A percentile compares a stretch with the other conserved stretches of the same genome.
Conservation (phyloP, 352 stramenopile species). For the Blastocystis hominis region DNA sequence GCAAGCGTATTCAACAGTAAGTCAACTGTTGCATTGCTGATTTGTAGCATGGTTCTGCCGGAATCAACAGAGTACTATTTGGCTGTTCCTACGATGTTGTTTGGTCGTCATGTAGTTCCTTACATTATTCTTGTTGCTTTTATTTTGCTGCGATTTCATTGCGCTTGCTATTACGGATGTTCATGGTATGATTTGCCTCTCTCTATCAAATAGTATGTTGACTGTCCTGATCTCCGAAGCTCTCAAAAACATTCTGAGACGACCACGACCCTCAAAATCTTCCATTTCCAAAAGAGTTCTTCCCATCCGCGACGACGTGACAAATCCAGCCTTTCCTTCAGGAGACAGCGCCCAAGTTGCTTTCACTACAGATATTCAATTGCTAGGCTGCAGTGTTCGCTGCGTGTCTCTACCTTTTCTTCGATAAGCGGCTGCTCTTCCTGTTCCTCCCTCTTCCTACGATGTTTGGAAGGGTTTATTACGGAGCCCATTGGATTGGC, state of each 20-base stretch:
- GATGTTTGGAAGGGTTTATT: slow-evolving; percentile 46
- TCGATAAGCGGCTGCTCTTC: background rate
- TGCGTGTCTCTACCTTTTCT: background rate
- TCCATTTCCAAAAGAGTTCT: background rate
- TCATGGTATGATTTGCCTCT: background rate
- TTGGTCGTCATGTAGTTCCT: slow-evolving; percentile 30
- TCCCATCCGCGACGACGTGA: slow-evolving; percentile 38
- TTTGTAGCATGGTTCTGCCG: background rate
- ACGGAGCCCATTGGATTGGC: slow-evolving; percentile 52
- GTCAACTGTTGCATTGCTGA: background rate
- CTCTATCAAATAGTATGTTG: background rate
- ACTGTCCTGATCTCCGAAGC: slow-evolving; percentile 23
- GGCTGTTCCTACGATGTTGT: slow-evolving; percentile 25
- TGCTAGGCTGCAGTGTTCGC: background rate
- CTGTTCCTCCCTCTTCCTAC: slow-evolving; percentile 25
- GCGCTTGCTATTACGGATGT: background rate
- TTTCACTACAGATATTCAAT: background rate
- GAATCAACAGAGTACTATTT: background rate
- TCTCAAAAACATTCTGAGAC: background rate
- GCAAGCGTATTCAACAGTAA: background rate
- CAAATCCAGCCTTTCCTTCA: slow-evolving; percentile 32
- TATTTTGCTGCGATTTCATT: background rate
- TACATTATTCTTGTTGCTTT: slow-evolving; percentile 4
- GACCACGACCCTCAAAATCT: background rate
- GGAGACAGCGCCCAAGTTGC: slow-evolving; percentile 3